Evolutionary conservation across 805 yeast genomes (phyloP), one percentile per base, ranked within the genome.

Genomic region (Nakazawaea wickerhamii): DNA sequence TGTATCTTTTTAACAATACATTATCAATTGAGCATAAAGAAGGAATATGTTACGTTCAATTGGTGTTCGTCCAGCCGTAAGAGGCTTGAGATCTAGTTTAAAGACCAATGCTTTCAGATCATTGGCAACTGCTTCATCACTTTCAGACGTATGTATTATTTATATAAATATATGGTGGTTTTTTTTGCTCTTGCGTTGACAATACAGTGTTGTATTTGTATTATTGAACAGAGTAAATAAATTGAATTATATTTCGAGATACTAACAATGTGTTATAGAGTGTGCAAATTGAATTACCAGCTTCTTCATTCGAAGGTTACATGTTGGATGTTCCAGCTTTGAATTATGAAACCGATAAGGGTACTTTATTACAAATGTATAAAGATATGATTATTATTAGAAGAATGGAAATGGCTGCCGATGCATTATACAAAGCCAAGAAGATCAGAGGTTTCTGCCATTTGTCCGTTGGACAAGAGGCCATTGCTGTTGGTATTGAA

Each of bases 401-500:
- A 77, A 85, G 99, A 70, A 81, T 93, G 93, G 99, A 93, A 73
- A 91, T 93, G 96, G 95, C 96, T 32, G 81, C 98, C 48, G 99
- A 93, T 64, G 98, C 97, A 25, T 73, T 93, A 51, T 93, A 93
- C 76, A 93, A 93, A 75, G 96, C 98, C 58, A 93, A 93, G 76
- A 89, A 91, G 72, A 90, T 93, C 60, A 81, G 98, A 74, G 99
- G 99, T 56, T 93, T 93, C 82, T 93, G 99, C 71, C 99, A 93
- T 69, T 79, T 93, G 72, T 86, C 96, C 11, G 89, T 87, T 50
- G 99, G 99, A 60, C 99, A 93, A 73, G 99, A 93, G 73, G 99
- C 99, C 50, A 79, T 93, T 68, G 96, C 99, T 50, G 97, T 91
- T 49, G 99, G 99, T 65, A 89, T 93, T 54, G 99, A 93, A 74